Evolutionary conservation across 495 filamentous ascomycete genomes (phyloP).

Genomic region (Podospora australis): DNA sequence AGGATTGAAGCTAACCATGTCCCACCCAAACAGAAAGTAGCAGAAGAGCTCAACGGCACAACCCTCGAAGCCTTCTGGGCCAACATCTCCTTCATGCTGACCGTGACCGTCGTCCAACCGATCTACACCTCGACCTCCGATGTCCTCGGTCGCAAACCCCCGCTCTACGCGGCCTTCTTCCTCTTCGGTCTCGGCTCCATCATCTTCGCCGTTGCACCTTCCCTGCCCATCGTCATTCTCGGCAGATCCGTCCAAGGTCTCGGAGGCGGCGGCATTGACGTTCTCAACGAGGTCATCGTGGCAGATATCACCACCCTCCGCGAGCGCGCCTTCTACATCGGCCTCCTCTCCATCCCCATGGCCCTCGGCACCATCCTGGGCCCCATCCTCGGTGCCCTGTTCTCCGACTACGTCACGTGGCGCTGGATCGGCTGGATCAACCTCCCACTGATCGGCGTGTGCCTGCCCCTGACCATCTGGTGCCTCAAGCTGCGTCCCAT

Average conservation of each 20-base stretch:
- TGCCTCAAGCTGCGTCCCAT: no score
- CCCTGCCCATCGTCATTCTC: conserved; percentile 59
- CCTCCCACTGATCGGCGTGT: no score
- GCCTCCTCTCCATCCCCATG: conserved; percentile 30
- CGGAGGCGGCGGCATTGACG: conserved; percentile 66
- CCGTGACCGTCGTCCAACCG: conserved; percentile 40
- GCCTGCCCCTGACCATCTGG: no score
- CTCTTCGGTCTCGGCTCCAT: conserved; percentile 60
- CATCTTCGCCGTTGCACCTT: conserved; percentile 57
- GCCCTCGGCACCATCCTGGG: conserved; percentile 30
- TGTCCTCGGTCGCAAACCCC: conserved; percentile 69
- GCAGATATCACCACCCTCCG: conserved; percentile 46
- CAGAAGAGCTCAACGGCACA: no score
- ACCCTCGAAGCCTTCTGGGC: conserved; percentile 57
- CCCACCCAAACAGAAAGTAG: no score
- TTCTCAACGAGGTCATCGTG: conserved; percentile 67
- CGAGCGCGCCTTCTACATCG: conserved; percentile 35
- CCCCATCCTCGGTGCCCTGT: conserved; percentile 29
- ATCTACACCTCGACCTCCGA: conserved; percentile 44
- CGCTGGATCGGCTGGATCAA: conserved; percentile 42
- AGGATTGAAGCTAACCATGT: no score
- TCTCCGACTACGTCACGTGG: conserved; percentile 31
- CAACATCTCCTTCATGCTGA: conserved; percentile 49
- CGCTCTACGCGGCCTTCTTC: conserved; percentile 56
- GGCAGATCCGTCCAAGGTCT: conserved; percentile 67